Evolutionary conservation across 2,329 filamentous ascomycete species (phyloP).

Genomic region (Epichloe coenophiala): DNA sequence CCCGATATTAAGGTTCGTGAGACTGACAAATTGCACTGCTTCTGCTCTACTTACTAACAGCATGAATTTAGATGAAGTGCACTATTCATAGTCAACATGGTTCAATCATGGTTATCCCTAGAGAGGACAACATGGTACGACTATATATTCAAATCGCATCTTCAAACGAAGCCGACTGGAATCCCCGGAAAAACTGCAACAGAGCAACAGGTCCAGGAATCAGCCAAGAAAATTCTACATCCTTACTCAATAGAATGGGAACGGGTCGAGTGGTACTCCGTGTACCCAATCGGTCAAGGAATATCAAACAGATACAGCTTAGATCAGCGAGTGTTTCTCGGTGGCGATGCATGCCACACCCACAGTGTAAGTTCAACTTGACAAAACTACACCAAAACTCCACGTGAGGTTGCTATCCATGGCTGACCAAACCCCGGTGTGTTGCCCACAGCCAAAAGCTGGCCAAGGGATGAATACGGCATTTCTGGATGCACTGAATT

Average conservation of each 20-base stretch:
- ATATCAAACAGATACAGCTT: conserved; percentile 55
- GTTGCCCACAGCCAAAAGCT: conserved; percentile 49
- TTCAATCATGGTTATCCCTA: conserved; percentile 68
- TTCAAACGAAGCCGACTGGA: conserved; percentile 46
- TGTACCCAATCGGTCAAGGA: conserved; percentile 64
- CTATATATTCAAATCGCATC: conserved; percentile 57
- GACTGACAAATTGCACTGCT: background rate
- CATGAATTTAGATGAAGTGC: conserved; percentile 46
- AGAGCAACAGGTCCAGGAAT: conserved; percentile 47
- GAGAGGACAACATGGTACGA: conserved; percentile 54
- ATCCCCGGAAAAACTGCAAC: conserved; percentile 49
- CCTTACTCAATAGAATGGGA: conserved; percentile 58
- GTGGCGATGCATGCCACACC: conserved; percentile 67
- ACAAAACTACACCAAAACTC: background rate
- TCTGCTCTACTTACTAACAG: conserved; percentile 17
- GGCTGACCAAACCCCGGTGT: background rate
- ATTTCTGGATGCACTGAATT: conserved; percentile 70
- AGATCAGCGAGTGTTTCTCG: conserved; percentile 58
- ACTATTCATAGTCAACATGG: conserved; percentile 63
- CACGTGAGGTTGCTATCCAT: background rate
- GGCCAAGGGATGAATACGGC: conserved; percentile 73
- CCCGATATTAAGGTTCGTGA: conserved; percentile 56
- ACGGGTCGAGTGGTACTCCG: conserved; percentile 59
- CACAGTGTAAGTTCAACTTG: conserved; percentile 44
- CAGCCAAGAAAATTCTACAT: conserved; percentile 50